Evolutionary conservation across 2,329 filamentous ascomycete species (phyloP), one percentile per base, ranked within the genome.

Genomic region (Chaetomium olivaceum): DNA sequence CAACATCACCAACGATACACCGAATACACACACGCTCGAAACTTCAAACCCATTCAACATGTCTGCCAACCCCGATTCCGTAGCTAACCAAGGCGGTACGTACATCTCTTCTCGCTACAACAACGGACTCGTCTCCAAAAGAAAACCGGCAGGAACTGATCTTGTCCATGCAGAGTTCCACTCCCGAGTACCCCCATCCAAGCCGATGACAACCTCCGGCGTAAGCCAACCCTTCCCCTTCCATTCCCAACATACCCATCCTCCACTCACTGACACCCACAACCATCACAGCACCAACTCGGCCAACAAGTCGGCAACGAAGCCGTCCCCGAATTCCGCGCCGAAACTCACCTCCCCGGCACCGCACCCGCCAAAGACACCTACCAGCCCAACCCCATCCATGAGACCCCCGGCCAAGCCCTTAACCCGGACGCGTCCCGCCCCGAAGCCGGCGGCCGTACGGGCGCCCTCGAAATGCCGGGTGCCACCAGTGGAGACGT

Each of bases 271-370:
- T 54, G 3, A 54, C 51, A 61, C 36, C n/a, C 39, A 27, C 2
- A 8, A 29, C 19, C 25, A 14, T 14, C 16, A 7, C 70, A 91
- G 88, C 89, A 92, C 76, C 81, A 87, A 73, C 83, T 84, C 3
- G 89, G 89, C 61, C 79, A 82, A 70, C 82, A 85, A 67, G 82
- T 86, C 64, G 85, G 85, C 72, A 85, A 87, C 70, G 87, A 89
- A 61, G 78, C 79, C 27, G 73, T 77, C 14, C 86, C 86, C 23
- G 89, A 90, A 73, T 92, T 90, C 80, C 80, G 83, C 71, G 83
- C 85, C 27, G 70, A 92, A 74, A 83, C 82, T 1, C 77, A 87
- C 43, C 82, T 87, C 0, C 77, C 88, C 0, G 90, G 90, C 66
- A 85, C 85, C 3, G 89, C 90, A 0, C 90, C 90, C 2, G 66